Conservation (phyloP, 2,329 filamentous ascomycete genomes). For the Pseudogymnoascus sp. region DNA sequence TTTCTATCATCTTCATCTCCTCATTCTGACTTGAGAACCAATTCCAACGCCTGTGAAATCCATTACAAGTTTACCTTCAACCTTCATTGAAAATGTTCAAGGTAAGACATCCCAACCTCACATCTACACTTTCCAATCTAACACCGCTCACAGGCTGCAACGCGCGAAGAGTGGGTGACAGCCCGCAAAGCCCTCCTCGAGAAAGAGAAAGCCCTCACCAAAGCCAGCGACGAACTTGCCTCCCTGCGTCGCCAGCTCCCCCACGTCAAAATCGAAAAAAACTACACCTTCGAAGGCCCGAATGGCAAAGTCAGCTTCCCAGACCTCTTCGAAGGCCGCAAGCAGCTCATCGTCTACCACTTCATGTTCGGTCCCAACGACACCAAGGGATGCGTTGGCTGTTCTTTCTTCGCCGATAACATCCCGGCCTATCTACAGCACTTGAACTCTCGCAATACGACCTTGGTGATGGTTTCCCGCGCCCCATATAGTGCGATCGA, state of each 20-base stretch:
- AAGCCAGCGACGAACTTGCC: slow-evolving; percentile 26
- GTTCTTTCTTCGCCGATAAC: slow-evolving; percentile 33
- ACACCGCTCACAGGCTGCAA: slow-evolving; percentile 24
- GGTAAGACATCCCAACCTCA: neutral
- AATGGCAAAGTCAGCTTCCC: slow-evolving; percentile 22
- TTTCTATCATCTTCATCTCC: neutral
- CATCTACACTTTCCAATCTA: neutral
- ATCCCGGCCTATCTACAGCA: slow-evolving; percentile 32
- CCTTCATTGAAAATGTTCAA: neutral
- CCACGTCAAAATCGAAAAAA: slow-evolving; percentile 33
- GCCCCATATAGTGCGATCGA: slow-evolving; percentile 33
- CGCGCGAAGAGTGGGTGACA: slow-evolving; percentile 30
- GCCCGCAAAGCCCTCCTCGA: slow-evolving; percentile 30
- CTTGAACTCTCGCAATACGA: slow-evolving; percentile 32
- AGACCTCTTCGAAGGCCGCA: slow-evolving; percentile 30
- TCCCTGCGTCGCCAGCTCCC: slow-evolving; percentile 32
- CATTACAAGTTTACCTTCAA: neutral
- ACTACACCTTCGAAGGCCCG: slow-evolving; percentile 31
- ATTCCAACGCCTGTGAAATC: neutral
- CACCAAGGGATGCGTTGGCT: slow-evolving; percentile 33
- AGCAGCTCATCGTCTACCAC: slow-evolving; percentile 38
- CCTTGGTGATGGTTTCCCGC: slow-evolving; percentile 34
- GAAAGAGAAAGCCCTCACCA: slow-evolving; percentile 31
- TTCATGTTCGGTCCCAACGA: slow-evolving; percentile 38
- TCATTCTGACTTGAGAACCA: neutral